These are phyloP conservation scores for Aspergillus hiratsukae DNA, from an alignment of 2,329 filamentous ascomycete species.

Conservation along the genomic window DNA sequence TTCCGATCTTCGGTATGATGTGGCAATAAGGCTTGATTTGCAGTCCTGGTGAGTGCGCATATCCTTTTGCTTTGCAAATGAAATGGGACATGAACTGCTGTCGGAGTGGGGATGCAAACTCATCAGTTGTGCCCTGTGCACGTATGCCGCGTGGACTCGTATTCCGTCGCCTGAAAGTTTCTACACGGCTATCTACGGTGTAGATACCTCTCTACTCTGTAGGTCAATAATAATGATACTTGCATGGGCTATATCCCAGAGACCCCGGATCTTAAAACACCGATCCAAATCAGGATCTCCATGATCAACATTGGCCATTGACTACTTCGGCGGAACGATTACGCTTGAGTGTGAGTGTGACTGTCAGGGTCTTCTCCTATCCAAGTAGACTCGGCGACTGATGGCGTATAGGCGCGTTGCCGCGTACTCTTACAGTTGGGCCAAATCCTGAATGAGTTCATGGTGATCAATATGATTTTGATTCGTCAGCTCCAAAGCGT, in stretches of 20 bases:
- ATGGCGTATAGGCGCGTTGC: not conserved
- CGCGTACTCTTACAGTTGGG: not conserved
- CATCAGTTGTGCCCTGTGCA: constrained; percentile 13
- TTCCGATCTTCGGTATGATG: not conserved
- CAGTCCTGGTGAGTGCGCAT: not conserved
- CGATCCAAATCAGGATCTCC: not conserved
- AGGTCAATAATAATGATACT: not conserved
- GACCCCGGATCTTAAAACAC: not conserved
- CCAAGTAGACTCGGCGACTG: not conserved
- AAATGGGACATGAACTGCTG: constrained; percentile 5
- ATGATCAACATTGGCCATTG: not conserved
- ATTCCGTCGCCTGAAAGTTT: not conserved
- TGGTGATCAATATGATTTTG: not conserved
- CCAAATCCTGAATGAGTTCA: not conserved
- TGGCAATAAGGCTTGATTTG: constrained; percentile 1
- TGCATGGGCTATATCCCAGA: not conserved
- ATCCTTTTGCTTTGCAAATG: not conserved
- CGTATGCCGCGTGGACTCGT: constrained; percentile 1
- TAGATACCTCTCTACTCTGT: not conserved
- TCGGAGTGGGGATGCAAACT: constrained; percentile 11
- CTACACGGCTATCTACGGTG: not conserved
- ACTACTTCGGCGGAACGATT: not conserved
- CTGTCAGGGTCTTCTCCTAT: not conserved
- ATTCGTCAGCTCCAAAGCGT: not conserved
- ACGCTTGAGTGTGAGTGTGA: not conserved